Evolutionary conservation across 2,329 filamentous ascomycete genomes (phyloP).

Genomic region (Penicillium griseofulvum): DNA sequence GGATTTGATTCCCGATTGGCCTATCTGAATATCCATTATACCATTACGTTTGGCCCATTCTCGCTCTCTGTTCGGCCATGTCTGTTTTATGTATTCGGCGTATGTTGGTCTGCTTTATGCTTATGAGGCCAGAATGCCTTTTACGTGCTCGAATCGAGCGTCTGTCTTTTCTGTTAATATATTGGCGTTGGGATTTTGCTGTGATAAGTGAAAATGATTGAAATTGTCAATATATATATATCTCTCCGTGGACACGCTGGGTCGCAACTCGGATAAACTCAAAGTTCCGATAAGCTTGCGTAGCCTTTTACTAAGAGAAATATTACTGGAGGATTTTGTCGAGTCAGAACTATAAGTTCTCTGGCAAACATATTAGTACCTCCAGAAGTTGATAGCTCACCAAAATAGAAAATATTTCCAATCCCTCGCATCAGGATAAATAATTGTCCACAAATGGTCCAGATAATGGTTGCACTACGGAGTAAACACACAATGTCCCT

Average conservation of each 20-base stretch:
- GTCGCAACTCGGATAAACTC: constrained; percentile 16
- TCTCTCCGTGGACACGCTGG: too few relatives aligned
- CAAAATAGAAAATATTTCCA: constrained; percentile 25
- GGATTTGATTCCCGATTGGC: not conserved
- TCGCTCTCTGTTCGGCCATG: not conserved
- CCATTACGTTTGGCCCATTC: not conserved
- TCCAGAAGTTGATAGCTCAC: constrained; percentile 22
- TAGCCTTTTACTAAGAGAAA: constrained; percentile 12
- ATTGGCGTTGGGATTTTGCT: not conserved
- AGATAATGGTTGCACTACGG: constrained; percentile 17
- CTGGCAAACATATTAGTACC: constrained; percentile 12
- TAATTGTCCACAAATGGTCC: constrained; percentile 5
- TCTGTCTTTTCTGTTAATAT: not conserved
- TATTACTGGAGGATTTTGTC: constrained; percentile 19
- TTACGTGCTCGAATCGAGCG: not conserved
- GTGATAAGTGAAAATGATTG: not conserved
- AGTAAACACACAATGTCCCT: constrained; percentile 16
- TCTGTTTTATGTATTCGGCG: constrained; percentile 2
- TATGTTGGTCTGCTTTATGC: constrained; percentile 2
- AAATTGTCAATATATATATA: not conserved
- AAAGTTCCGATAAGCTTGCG: constrained; percentile 19
- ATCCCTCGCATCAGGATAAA: constrained; percentile 18
- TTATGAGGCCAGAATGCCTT: constrained; percentile 1
- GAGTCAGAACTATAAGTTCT: constrained; percentile 23
- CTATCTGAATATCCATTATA: not conserved